Percentiles rank a stretch among this genome's conserved stretches.
phyloP scores from a whole-genome alignment of 2,329 filamentous ascomycete genomes.

The Hypoxylon sp. region DNA sequence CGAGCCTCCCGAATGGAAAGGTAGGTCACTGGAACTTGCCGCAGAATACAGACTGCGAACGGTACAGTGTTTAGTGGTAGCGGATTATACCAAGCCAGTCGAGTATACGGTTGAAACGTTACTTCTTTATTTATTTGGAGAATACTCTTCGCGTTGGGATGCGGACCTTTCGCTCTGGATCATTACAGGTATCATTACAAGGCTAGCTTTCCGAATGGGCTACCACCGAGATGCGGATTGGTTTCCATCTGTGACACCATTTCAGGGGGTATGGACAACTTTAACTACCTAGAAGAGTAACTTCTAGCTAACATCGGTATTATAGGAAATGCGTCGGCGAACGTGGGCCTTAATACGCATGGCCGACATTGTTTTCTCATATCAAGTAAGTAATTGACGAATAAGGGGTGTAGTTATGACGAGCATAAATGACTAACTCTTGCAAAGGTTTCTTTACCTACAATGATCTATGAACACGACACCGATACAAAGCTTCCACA shows the following conservation, averaged over 20 bases:
- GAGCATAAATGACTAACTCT: conserved; percentile 22
- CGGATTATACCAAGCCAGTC: conserved; percentile 82
- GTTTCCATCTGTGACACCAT: conserved; percentile 79
- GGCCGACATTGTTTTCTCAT: conserved; percentile 82
- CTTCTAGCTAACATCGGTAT: conserved; percentile 32
- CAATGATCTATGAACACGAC: conserved; percentile 80
- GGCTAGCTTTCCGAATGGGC: conserved; percentile 77
- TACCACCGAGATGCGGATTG: conserved; percentile 84
- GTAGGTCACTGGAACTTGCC: conserved; percentile 72
- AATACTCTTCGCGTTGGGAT: conserved; percentile 80
- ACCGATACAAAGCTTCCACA: conserved; percentile 82
- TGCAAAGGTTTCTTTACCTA: conserved; percentile 68
- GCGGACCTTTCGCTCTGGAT: conserved; percentile 78
- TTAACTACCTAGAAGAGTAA: not conserved
- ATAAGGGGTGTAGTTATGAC: not conserved
- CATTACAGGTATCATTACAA: conserved; percentile 68
- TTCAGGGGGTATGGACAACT: conserved; percentile 71
- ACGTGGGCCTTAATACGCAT: conserved; percentile 80
- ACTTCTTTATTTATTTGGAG: conserved; percentile 81
- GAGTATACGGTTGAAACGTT: conserved; percentile 85
- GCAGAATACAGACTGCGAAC: conserved; percentile 78
- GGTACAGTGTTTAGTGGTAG: conserved; percentile 82
- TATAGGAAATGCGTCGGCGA: conserved; percentile 77
- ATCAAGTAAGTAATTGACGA: conserved; percentile 72
- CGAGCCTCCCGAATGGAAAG: conserved; percentile 83